A percentile compares a stretch with the other conserved stretches of the same genome.
These are phyloP conservation scores for Mycena pura DNA, from an alignment of 768 basidiomycete genomes.

Conservation along the genomic window DNA sequence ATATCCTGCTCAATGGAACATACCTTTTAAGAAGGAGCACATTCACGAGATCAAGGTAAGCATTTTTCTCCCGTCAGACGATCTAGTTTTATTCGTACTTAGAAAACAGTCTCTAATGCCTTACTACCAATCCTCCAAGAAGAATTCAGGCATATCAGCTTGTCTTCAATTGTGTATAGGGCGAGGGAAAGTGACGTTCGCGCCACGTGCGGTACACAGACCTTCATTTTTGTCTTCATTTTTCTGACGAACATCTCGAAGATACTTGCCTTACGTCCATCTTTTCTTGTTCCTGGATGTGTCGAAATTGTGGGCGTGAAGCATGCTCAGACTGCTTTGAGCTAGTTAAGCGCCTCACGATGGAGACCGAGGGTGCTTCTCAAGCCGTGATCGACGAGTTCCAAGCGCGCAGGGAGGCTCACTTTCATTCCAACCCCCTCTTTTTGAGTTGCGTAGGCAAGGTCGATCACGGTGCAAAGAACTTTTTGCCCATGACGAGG, in stretches of 20 bases:
- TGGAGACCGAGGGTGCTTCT: constrained; percentile 54
- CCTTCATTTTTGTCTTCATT: constrained; percentile 8
- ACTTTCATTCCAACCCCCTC: constrained; percentile 71
- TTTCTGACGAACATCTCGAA: constrained; percentile 38
- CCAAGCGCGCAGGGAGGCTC: constrained; percentile 61
- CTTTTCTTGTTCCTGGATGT: constrained; percentile 91
- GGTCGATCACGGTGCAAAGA: constrained; percentile 68
- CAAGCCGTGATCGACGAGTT: constrained; percentile 56
- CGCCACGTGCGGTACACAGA: constrained; percentile 77
- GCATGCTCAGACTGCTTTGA: constrained; percentile 85
- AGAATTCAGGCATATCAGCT: constrained; percentile 68
- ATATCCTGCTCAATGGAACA: constrained; percentile 74
- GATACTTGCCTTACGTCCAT: constrained; percentile 95
- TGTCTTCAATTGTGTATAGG: constrained; percentile 67
- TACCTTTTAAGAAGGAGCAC: constrained; percentile 54
- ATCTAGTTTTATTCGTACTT: constrained; percentile 22
- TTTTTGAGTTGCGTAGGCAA: constrained; percentile 76
- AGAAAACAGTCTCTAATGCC: constrained; percentile 73
- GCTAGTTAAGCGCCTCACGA: constrained; percentile 69
- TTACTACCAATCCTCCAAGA: constrained; percentile 69
- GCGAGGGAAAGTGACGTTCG: constrained; percentile 83
- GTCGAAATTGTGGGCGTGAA: constrained; percentile 89
- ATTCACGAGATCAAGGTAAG: constrained; percentile 67
- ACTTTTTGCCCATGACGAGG: constrained; percentile 84
- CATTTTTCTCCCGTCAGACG: not conserved